Conservation (phyloP, 2,329 filamentous ascomycete genomes). For the Colletotrichum higginsianum region DNA sequence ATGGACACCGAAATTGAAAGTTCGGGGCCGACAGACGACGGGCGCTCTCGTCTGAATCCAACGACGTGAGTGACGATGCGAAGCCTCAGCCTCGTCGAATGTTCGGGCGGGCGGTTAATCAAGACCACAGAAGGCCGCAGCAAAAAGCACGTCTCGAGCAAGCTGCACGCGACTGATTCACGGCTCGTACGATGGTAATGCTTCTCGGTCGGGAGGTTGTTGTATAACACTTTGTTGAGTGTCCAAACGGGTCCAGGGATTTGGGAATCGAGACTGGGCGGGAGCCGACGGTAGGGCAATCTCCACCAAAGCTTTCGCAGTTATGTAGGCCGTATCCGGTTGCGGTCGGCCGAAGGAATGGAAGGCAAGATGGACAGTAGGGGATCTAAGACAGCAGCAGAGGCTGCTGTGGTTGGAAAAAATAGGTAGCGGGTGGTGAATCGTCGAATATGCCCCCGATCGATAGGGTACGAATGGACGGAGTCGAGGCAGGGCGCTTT, state of each 20-base stretch:
- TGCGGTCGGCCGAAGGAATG: slow-evolving; percentile 38
- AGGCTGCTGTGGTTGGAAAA: slow-evolving; percentile 15
- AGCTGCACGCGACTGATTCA: slow-evolving; percentile 12
- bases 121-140: neutral
- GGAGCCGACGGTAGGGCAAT: slow-evolving; percentile 23
- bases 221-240: slow-evolving; percentile 10
- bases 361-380: slow-evolving; percentile 27
- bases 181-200: slow-evolving; percentile 4
- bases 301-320: slow-evolving; percentile 38
- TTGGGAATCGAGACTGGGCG: slow-evolving; percentile 23
- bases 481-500: slow-evolving; percentile 19
- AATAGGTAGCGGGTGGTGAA: slow-evolving; percentile 25
- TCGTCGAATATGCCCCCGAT: slow-evolving; percentile 30
- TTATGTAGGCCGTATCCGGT: slow-evolving; percentile 39
- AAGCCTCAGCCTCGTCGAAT: neutral
- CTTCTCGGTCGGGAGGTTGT: slow-evolving; percentile 19
- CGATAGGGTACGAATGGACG: slow-evolving; percentile 15
- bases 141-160: slow-evolving; percentile 15
- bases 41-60: neutral
- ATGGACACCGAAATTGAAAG: slow-evolving; percentile 41
- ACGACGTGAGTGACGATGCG: neutral
- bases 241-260: slow-evolving; percentile 28
- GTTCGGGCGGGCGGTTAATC: neutral
- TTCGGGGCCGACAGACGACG: neutral
- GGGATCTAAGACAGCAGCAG: slow-evolving; percentile 39